Conservation (phyloP, 2,329 filamentous ascomycete species). For the Fusarium sp. region DNA sequence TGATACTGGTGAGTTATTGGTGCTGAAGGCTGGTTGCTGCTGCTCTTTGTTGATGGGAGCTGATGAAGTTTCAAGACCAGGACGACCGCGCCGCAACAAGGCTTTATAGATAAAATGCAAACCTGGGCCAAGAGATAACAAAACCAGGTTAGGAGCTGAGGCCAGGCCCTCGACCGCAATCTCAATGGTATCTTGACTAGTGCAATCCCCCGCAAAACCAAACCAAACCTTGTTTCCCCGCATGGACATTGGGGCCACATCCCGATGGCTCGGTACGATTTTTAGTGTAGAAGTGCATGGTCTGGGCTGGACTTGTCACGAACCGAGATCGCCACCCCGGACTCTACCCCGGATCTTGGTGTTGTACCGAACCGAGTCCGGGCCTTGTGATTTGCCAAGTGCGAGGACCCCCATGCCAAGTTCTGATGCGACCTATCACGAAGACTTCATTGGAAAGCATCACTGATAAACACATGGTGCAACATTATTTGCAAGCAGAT, state of each 20-base stretch:
- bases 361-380: slow-evolving; percentile 38
- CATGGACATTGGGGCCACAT: slow-evolving; percentile 37
- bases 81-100: slow-evolving; percentile 3
- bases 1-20: slow-evolving; percentile 15
- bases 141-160: slow-evolving; percentile 4
- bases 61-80: neutral
- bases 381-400: neutral
- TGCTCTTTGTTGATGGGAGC: slow-evolving; percentile 17
- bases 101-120: slow-evolving; percentile 24
- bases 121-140: slow-evolving; percentile 20
- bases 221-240: slow-evolving; percentile 24
- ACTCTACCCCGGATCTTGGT: slow-evolving; percentile 20
- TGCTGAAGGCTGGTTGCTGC: neutral
- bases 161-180: neutral
- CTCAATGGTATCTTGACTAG: slow-evolving; percentile 21
- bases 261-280: slow-evolving; percentile 30
- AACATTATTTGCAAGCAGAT: neutral
- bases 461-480: neutral
- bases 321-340: slow-evolving; percentile 29
- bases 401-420: slow-evolving; percentile 11
- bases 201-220: slow-evolving; percentile 18
- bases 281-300: neutral
- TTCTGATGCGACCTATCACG: slow-evolving; percentile 15
- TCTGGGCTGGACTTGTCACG: slow-evolving; percentile 27
- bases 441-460: slow-evolving; percentile 8